Base-by-base conservation (phyloP, 208 protist species). In the Herpetomonas samuelpessoai region DNA sequence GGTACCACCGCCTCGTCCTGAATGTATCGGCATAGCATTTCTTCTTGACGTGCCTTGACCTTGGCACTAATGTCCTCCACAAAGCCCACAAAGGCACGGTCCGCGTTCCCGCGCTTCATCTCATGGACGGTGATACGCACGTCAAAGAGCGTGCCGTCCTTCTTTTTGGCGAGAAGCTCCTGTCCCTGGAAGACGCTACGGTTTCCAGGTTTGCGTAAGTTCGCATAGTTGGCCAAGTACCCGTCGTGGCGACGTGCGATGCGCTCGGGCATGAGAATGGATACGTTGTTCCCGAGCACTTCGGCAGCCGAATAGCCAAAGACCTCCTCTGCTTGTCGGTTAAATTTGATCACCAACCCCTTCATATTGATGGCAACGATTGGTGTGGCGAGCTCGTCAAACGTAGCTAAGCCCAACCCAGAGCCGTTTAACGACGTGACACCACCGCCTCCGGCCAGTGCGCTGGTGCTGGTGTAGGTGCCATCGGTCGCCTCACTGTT, bases 211-310 rank as follows among this genome's bases (percentile, higher is more conserved):
- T 49, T 38, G 4, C 12, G 16, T 14, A 68, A 44, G 19, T 53
- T 35, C 12, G 63, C 57, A 47, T 80, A 86, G 22, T 47, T 45
- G 55, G 53, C 47, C 2, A 86, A 54, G 55, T 74, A 83, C 3
- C 45, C 19, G 53, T 74, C 60, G 51, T 83, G 81, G 24, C 65
- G 9, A 38, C 0, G 12, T 0, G 56, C 69, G n/a, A 81, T 58
- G 16, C 62, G 52, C 2, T 28, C 18, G 2, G 77, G 60, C 77
- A 85, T 85, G 22, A 88, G 47, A 28, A 85, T 76, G 25, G 57
- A 66, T 12, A 88, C 70, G 51, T 87, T 76, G 31, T 76, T 75
- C 21, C 73, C 73, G 26, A 74, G 16, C 50, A 79, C 69, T 38
- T 79, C 60, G 7, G 52, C 68, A 4, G 59, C 3, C 12, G 62